Base-by-base conservation (phyloP, 495 filamentous ascomycete genomes). In the Symbiotaphrina buchneri region DNA sequence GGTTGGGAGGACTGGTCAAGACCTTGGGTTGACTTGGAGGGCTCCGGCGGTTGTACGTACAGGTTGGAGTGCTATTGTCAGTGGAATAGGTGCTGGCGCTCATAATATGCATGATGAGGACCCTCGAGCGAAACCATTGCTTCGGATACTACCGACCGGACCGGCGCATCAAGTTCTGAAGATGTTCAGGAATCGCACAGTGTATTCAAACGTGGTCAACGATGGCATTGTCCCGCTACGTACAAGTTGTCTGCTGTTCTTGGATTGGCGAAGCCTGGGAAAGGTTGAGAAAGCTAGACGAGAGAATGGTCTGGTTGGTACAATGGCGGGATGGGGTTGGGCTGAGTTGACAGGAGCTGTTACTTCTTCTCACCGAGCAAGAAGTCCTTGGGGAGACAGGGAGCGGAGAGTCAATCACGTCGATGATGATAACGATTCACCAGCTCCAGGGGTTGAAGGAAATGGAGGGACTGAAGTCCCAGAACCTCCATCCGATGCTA, bases 161-260 rank as follows among this genome's bases (percentile, higher is more conserved):
- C 87, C 90, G 18, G 87, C 87, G 4, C 84, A 95, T 51, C 65
- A 69, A 23, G 83, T 77, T 0, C 54, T 97, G 31, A 66, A 71
- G 42, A 79, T 74, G 48, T 97, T 95, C 43, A 63, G 80, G 27
- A 91, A 87, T 44, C 61, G 90, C 11, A 97, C 87, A 0, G 60
- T 94, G 1, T 97, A 97, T 46, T 91, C 84, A 1, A 97, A 97
- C 43, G 82, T 95, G 18, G 90, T 97, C 26, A 97, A 97, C 51
- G 87, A 97, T 52, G 87, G 87, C 2, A 94, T 97, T 45, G 87
- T 97, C 5, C 87, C 87, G 2, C 48, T 95, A 22, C 66, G 90
- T 7, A 97, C 87, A 8, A 94, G 90, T 30, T 95, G 84, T 48
- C 57, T 97, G 10, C 58, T 95, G n/a, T 97, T 95, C 41, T 61